Conservation (phyloP, 2,329 filamentous ascomycete genomes). For the Trichoderma atroviride region DNA sequence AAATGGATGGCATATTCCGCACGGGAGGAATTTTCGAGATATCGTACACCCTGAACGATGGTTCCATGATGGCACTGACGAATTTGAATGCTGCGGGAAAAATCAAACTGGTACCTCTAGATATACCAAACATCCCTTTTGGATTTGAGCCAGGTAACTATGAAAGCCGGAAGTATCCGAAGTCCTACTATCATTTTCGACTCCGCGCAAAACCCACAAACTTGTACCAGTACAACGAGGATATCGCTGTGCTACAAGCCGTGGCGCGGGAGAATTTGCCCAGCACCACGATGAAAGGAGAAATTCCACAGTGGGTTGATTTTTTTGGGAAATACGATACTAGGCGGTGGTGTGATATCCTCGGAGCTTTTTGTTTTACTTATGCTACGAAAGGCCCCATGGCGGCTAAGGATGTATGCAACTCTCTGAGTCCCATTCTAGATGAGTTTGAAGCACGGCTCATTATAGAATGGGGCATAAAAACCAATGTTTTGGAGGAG, state of each 20-base stretch:
- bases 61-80: constrained; percentile 66
- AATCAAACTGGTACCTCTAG: constrained; percentile 55
- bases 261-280: constrained; percentile 47
- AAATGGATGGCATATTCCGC: constrained; percentile 60
- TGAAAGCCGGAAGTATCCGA: constrained; percentile 68
- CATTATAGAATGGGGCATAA: constrained; percentile 61
- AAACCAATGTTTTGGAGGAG: constrained; percentile 54
- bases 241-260: constrained; percentile 47
- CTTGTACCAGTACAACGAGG: constrained; percentile 59
- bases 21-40: constrained; percentile 48
- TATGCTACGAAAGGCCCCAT: constrained; percentile 65
- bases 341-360: constrained; percentile 65
- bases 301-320: constrained; percentile 72
- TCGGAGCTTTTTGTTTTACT: constrained; percentile 64
- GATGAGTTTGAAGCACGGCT: constrained; percentile 65
- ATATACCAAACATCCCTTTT: constrained; percentile 65
- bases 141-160: constrained; percentile 74
- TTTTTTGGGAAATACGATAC: constrained; percentile 63
- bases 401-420: constrained; percentile 54
- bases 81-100: constrained; percentile 65
- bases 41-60: constrained; percentile 63
- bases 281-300: constrained; percentile 44
- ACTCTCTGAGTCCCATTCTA: constrained; percentile 58
- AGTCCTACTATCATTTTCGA: constrained; percentile 65
- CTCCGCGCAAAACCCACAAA: constrained; percentile 66